These are phyloP conservation scores for Monosporascus sp. DNA, from an alignment of 2,329 filamentous ascomycete genomes.

Conservation along the genomic window DNA sequence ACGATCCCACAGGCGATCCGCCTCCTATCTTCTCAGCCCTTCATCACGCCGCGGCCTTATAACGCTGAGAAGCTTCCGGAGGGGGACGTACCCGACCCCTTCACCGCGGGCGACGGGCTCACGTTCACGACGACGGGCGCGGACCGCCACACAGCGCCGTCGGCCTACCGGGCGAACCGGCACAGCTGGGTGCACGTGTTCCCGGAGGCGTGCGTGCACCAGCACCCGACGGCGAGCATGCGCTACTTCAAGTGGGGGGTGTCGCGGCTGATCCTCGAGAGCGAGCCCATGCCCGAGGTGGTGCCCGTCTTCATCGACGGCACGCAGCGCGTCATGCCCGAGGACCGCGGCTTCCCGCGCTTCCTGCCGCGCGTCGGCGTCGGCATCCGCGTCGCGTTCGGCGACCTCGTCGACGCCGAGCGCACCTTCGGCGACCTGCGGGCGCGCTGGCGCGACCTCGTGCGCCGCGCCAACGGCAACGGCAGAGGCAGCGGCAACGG, in stretches of 20 bases:
- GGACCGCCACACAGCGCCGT: slow-evolving; percentile 66
- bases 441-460: slow-evolving; percentile 66
- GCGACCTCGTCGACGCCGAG: slow-evolving; percentile 70
- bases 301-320: slow-evolving; percentile 95
- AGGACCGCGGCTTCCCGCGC: slow-evolving; percentile 72
- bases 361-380: slow-evolving; percentile 74
- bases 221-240: slow-evolving; percentile 72
- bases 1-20: slow-evolving; percentile 82
- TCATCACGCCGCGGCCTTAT: slow-evolving; percentile 23
- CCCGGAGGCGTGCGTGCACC: slow-evolving; percentile 91
- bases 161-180: slow-evolving; percentile 63
- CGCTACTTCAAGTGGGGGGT: slow-evolving; percentile 99
- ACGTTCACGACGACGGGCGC: slow-evolving; percentile 62
- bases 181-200: slow-evolving; percentile 92
- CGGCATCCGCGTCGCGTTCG: slow-evolving; percentile 69
- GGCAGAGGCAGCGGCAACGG: not conserved
- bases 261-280: slow-evolving; percentile 84
- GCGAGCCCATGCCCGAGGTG: slow-evolving; percentile 79
- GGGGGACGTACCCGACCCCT: slow-evolving; percentile 44
- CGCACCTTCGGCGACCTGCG: slow-evolving; percentile 73
- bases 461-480: slow-evolving; percentile 26
- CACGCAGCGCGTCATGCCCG: slow-evolving; percentile 82
- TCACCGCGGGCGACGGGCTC: slow-evolving; percentile 37
- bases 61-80: not conserved
- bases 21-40: slow-evolving; percentile 63